Conservation (phyloP, 139 green algal genomes). For the Auxenochlorella pyrenoidosa region DNA sequence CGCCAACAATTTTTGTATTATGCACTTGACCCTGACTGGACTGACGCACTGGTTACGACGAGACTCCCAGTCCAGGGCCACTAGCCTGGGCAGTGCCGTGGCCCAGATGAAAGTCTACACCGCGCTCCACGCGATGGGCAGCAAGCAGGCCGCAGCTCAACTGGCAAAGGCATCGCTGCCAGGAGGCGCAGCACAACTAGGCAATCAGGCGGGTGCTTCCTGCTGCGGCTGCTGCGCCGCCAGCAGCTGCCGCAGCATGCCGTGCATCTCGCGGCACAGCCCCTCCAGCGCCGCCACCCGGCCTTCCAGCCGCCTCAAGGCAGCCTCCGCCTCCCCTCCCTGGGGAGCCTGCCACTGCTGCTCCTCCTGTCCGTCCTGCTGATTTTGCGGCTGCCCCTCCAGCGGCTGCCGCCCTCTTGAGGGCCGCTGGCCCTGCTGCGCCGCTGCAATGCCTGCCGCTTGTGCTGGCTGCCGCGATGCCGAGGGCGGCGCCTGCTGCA, state of each 20-base stretch:
- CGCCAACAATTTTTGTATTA: too few relatives aligned
- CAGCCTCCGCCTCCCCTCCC: not conserved
- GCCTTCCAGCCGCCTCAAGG: not conserved
- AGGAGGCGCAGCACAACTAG: not conserved
- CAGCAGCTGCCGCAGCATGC: constrained; percentile 16
- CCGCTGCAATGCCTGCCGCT: not conserved
- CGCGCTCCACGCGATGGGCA: not conserved
- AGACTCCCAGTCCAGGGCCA: too few relatives aligned
- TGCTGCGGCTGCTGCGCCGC: not conserved
- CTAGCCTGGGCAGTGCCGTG: too few relatives aligned
- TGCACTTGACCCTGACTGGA: too few relatives aligned
- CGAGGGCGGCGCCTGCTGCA: not conserved
- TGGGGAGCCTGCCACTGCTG: not conserved
- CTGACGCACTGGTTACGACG: too few relatives aligned
- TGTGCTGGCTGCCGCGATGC: not conserved
- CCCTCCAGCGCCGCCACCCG: constrained; percentile 1
- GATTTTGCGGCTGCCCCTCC: not conserved
- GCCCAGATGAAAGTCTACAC: too few relatives aligned
- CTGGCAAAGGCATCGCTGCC: not conserved
- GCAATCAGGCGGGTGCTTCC: not conserved
- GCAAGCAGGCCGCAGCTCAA: not conserved
- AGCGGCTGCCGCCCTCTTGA: too few relatives aligned
- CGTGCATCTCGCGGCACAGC: constrained; percentile 10
- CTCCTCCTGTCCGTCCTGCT: too few relatives aligned
- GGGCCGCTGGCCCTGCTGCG: not conserved